Base-by-base conservation (phyloP, 2,329 filamentous ascomycete species). In the Xylariaceae sp. region DNA sequence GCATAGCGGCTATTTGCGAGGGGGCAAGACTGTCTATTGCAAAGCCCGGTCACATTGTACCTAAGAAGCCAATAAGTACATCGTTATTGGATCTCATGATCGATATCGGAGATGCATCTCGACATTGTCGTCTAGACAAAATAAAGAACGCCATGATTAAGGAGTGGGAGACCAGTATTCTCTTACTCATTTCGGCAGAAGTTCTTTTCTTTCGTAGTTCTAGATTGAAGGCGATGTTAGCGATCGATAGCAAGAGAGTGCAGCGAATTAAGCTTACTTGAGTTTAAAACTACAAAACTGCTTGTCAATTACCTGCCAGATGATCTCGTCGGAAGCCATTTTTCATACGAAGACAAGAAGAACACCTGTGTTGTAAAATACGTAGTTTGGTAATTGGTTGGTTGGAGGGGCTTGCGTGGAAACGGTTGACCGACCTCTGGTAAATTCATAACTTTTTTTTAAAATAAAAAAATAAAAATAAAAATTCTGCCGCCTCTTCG, bases 261-360 rank as follows among this genome's bases (percentile, higher is more conserved):
- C 5, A 26, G 43, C 3, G 23, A 67, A 44, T 20, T 21, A 48
- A 3, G 42, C 84, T 66, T 77, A 91, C 86, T 96, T 96, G 65
- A 98, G 81, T 73, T 97, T 97, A 81, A 93, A 98, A 49, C 89
- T 88, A 79, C 95, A 98, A 74, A 91, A 90, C 68, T 71, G 90
- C 76, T 95, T 90, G 76, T 96, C 96, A 66, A 97, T 96, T 55
- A 97, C 90, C 74, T 93, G 88, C 95, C 95, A 99, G 62, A 98
- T 89, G 64, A 98, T 96, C 77, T 98, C 93, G 81, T 98, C 93
- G 61, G 91, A 96, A 56, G 90, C 86, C 90, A 95, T 96, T 54
- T 57, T 76, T 69, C 20, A 29, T 12, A 23, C 42, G 21, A 54
- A 40, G 42, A 32, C n/a, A 20, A 43, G 41, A 2, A 2, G 48